Evolutionary conservation across 345 rosid genomes (phyloP), one percentile per base, ranked within the genome.

Genomic region (Schrenkiella parvula): DNA sequence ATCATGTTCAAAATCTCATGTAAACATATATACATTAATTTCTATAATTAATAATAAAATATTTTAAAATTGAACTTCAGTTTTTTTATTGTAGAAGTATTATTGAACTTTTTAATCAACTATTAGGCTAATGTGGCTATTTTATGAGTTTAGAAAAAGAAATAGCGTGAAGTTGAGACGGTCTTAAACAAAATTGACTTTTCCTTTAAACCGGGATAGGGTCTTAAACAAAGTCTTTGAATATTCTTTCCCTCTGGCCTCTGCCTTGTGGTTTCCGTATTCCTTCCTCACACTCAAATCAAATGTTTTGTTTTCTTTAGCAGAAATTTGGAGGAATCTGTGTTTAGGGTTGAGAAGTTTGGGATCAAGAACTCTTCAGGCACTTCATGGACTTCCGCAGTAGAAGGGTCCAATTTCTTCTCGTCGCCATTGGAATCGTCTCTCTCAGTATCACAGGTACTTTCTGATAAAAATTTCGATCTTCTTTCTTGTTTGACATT

Each of bases 371-470:
- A 22, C 19, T 44, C 35, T 4, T 22, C 7, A 62, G 4, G 9
- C 15, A 31, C 39, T 44, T 56, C 52, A 91, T 93, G 89, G 92
- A 87, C 83, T 67, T 93, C 57, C 78, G 80, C 61, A 81, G 61
- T 39, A 79, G 71, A 72, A 78, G 89, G 56, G 68, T 86, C 26
- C 89, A 65, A 54, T 41, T 91, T 70, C 71, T 87, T 5, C 53
- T 84, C 79, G 31, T 79, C 70, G 68, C 84, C 38, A 78, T 64
- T 50, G 97, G 91, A 53, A 48, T 89, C 77, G 34, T 86, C 64
- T 73, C 70, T 61, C 97, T 93, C 53, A 86, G 98, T 59, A 72
- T 89, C 73, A 76, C 89, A 47, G 96, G 98, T 90, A 80, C 66
- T 61, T 62, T 35, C 13, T 43, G 13, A 5, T 1, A 28, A 43